Evolutionary conservation across 805 yeast species (phyloP), one percentile per base, ranked within the genome.

Genomic region (Spathaspora boniae): DNA sequence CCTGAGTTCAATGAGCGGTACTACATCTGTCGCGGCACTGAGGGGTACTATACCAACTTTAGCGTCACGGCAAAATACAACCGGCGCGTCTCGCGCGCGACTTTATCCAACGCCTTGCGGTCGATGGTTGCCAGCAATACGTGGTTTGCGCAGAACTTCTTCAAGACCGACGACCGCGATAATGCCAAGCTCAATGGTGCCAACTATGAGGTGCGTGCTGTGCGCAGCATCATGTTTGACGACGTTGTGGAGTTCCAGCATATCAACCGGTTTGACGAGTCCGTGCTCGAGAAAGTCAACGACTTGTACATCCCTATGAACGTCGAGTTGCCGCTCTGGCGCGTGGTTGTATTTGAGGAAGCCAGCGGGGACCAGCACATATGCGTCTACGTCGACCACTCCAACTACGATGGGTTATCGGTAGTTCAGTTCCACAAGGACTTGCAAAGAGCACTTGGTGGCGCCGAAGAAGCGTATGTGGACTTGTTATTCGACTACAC

Each of bases 381-480:
- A 8, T 26, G 52, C 15, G 42, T 55, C 29, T 37, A 31, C 24
- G 55, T 49, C 40, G 61, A 60, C 26, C 65, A 53, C 37, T 24
- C 53, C 4, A 34, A 56, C 9, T 53, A 46, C 31, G 68, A 62
- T 43, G 69, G 67, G 3, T 42, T 47, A 7, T 50, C 62, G 3
- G 64, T 58, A 1, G 41, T 43, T 12, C 49, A 47, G 32, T 57
- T 63, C 38, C 65, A 60, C 25, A 42, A 44, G 16, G 50, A 51
- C 16, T 45, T 61, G 18, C 32, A 46, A 9, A 29, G 39, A 15
- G 48, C 46, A 25, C 28, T 48, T 36, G 42, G 36, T 9, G 16
- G 3, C 18, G 37, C 39, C n/a, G 37, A 43, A 9, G 29, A 19
- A 5, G 16, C 20, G 15, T 41, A 23, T 16, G 20, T 31, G 4